Conservation (phyloP, 1,284 basidiomycete species). For the Schizophyllum amplum region DNA sequence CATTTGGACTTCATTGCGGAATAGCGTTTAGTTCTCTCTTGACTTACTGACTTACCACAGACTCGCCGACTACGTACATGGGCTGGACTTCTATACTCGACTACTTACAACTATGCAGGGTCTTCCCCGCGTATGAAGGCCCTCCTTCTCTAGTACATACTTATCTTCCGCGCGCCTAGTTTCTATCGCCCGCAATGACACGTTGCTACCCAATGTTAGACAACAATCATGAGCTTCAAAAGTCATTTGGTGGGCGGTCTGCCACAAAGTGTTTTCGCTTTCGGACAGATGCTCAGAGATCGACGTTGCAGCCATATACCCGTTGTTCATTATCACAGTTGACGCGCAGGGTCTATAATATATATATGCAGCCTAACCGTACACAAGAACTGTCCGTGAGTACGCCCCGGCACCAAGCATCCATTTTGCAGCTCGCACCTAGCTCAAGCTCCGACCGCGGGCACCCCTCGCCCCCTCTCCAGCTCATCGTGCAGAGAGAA, state of each 20-base stretch:
- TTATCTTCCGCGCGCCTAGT: too few species aligned
- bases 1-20: too few species aligned
- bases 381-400: background rate
- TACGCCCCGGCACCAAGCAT: background rate
- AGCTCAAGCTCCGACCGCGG: background rate
- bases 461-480: conserved; percentile 16
- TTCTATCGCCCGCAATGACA: too few species aligned
- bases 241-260: background rate
- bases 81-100: too few species aligned
- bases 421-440: background rate
- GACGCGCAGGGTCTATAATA: background rate
- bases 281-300: too few species aligned
- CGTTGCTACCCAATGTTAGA: too few species aligned
- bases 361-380: background rate
- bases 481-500: conserved; percentile 80
- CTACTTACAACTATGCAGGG: too few species aligned
- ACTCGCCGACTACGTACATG: too few species aligned
- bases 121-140: too few species aligned
- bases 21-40: too few species aligned
- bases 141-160: too few species aligned
- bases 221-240: background rate
- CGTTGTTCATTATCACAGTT: background rate
- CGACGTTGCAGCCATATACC: background rate
- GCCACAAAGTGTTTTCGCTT: background rate
- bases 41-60: too few species aligned